phyloP scores from a whole-genome alignment of 2,329 filamentous ascomycete genomes.

The Blumeriella jaapii region DNA sequence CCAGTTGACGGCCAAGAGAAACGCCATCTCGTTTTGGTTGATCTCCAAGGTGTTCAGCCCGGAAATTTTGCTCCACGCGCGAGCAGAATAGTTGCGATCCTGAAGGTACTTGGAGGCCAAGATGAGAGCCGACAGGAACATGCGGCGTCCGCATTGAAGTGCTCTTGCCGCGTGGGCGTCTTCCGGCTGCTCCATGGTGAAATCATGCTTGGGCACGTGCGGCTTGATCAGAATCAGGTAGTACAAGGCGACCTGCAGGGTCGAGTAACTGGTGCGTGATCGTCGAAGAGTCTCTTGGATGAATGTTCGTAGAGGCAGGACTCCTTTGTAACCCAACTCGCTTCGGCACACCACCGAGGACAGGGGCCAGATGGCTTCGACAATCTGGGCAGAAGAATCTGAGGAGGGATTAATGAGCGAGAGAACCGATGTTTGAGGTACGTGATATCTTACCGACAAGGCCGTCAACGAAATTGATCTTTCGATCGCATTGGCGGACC shows the following conservation, averaged over 20 bases:
- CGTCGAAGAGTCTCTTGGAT: conserved; percentile 94
- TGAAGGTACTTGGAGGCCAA: conserved; percentile 96
- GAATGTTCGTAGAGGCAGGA: conserved; percentile 84
- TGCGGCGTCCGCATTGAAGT: conserved; percentile 88
- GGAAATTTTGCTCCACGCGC: conserved; percentile 98
- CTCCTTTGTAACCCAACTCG: conserved; percentile 61
- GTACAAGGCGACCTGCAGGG: conserved; percentile 89
- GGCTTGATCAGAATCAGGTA: conserved; percentile 91
- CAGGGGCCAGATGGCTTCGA: conserved; percentile 92
- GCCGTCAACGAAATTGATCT: conserved; percentile 90
- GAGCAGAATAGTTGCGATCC: conserved; percentile 93
- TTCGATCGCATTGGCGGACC: conserved; percentile 79
- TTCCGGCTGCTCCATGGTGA: conserved; percentile 73
- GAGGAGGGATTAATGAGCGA: conserved; percentile 30
- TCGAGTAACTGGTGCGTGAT: conserved; percentile 94
- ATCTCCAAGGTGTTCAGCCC: conserved; percentile 90
- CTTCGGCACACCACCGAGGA: conserved; percentile 69
- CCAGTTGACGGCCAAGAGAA: conserved; percentile 84
- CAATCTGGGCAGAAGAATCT: conserved; percentile 97
- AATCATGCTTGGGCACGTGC: conserved; percentile 72
- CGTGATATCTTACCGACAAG: conserved; percentile 74
- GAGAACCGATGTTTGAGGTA: conserved; percentile 22
- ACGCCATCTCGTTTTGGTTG: conserved; percentile 92
- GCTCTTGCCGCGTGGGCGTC: conserved; percentile 64
- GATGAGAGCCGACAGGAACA: conserved; percentile 93